phyloP scores from a whole-genome alignment of 345 rosid species.

The Syzygium aromaticum region DNA sequence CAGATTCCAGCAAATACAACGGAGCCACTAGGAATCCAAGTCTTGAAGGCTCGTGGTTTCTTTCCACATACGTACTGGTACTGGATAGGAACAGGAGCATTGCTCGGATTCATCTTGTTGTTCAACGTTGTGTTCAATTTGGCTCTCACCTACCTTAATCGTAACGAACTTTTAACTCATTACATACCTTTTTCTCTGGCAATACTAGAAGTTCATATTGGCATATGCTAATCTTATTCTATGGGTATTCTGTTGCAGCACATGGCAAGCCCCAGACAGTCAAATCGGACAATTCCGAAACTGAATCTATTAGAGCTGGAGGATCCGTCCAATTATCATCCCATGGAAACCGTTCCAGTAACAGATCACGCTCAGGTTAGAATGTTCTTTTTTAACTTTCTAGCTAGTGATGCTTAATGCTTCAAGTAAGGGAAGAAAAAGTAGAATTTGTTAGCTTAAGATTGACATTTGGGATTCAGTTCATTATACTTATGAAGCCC shows the following conservation, averaged over 20 bases:
- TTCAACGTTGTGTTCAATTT: constrained; percentile 28
- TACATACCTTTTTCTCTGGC: not conserved
- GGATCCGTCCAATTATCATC: constrained; percentile 1
- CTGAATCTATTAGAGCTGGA: not conserved
- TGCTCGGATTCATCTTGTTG: constrained; percentile 21
- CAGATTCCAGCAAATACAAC: not conserved
- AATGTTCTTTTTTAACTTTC: not conserved
- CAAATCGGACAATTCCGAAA: constrained; percentile 6
- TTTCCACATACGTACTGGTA: constrained; percentile 46
- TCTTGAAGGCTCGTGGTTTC: constrained; percentile 36
- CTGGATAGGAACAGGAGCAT: constrained; percentile 50
- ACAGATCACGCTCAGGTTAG: not conserved
- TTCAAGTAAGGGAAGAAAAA: not conserved
- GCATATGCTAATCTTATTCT: not conserved
- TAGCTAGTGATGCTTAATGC: not conserved
- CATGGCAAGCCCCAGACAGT: constrained; percentile 26
- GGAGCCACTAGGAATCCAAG: constrained; percentile 28
- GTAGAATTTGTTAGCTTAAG: not conserved
- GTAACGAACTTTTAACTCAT: constrained; percentile 18
- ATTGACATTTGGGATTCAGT: not conserved
- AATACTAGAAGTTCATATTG: not conserved
- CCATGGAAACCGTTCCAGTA: not conserved
- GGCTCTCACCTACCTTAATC: constrained; percentile 38
- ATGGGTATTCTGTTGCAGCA: constrained; percentile 11
- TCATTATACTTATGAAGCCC: not conserved